Evolutionary conservation across 805 yeast species (phyloP).

Genomic region (Metschnikowia arizonensis): DNA sequence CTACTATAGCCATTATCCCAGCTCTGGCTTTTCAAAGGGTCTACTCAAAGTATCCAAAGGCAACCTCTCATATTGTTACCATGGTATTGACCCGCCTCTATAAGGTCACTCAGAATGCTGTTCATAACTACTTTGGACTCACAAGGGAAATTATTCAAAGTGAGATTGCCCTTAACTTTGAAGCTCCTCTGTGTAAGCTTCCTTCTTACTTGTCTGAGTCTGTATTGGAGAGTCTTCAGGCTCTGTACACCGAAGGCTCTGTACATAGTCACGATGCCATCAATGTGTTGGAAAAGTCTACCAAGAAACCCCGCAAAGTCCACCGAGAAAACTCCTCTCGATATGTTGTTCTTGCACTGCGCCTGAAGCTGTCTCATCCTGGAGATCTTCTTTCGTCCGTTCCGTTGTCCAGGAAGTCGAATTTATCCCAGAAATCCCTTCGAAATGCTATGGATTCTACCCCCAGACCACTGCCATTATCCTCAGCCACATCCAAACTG

Average conservation of each 20-base stretch:
- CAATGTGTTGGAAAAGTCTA: constrained; percentile 14
- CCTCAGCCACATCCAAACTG: background rate
- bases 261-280: constrained; percentile 1
- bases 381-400: constrained; percentile 84
- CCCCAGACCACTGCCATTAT: constrained; percentile 1
- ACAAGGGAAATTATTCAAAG: constrained; percentile 77
- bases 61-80: constrained; percentile 91
- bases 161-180: constrained; percentile 59
- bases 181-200: constrained; percentile 28
- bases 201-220: constrained; percentile 65
- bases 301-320: constrained; percentile 14
- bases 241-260: background rate
- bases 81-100: constrained; percentile 83
- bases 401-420: constrained; percentile 52
- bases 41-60: constrained; percentile 72
- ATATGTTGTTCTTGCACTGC: constrained; percentile 46
- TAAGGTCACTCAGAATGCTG: constrained; percentile 87
- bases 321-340: constrained; percentile 25
- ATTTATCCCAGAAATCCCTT: constrained; percentile 20
- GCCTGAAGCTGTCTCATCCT: constrained; percentile 60
- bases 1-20: constrained; percentile 92
- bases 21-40: constrained; percentile 72
- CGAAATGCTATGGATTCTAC: constrained; percentile 2
- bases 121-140: constrained; percentile 79
- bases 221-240: constrained; percentile 36